Evolutionary conservation across 2,329 filamentous ascomycete genomes (phyloP).

Genomic region (Zymoseptoria passerinii): DNA sequence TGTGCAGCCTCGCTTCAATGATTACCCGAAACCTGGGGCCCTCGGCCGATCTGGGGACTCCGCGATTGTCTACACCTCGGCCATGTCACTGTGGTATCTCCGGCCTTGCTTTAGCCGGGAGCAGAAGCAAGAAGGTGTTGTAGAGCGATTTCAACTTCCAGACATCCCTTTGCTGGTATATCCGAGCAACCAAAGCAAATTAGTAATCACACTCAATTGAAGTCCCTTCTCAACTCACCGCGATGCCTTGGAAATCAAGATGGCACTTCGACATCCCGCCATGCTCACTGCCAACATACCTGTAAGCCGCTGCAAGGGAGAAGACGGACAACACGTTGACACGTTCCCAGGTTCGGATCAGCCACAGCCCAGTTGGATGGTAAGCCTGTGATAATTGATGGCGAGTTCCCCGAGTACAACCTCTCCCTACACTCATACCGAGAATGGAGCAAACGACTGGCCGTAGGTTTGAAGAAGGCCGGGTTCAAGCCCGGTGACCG

Average conservation of each 20-base stretch:
- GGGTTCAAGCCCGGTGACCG: conserved; percentile 62
- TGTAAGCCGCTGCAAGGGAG: conserved; percentile 19
- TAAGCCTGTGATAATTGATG: conserved; percentile 52
- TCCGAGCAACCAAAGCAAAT: too few relatives aligned
- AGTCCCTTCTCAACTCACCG: not conserved
- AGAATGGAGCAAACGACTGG: conserved; percentile 63
- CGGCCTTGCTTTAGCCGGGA: not conserved
- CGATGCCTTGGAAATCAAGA: conserved; percentile 46
- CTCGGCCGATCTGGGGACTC: not conserved
- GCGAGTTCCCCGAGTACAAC: conserved; percentile 57
- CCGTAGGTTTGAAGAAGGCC: conserved; percentile 51
- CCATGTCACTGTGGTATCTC: not conserved
- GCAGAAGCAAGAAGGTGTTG: not conserved
- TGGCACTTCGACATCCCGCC: conserved; percentile 41
- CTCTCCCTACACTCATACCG: conserved; percentile 59
- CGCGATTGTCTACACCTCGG: not conserved
- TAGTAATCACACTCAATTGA: too few relatives aligned
- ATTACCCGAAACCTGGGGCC: not conserved
- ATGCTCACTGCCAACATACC: conserved; percentile 38
- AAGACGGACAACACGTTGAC: not conserved
- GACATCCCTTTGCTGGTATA: not conserved
- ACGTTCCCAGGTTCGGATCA: conserved; percentile 36
- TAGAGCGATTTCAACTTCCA: not conserved
- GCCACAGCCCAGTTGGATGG: conserved; percentile 33
- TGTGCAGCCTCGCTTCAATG: not conserved